Percentiles rank a stretch among this genome's conserved stretches.
phyloP scores from a whole-genome alignment of 345 rosid species.

The Syzygium aromaticum region DNA sequence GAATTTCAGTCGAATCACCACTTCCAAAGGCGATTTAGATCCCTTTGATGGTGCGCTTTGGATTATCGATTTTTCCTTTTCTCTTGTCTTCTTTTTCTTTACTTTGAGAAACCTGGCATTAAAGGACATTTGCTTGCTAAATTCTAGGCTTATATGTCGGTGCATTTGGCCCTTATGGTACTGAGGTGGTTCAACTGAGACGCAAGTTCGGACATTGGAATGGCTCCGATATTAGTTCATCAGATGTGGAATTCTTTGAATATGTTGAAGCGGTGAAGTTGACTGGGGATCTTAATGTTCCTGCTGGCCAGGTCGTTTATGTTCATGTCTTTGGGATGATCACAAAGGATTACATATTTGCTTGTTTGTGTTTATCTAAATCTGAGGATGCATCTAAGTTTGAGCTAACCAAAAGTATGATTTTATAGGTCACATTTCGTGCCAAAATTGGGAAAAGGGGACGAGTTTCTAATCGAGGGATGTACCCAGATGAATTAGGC shows the following conservation, averaged over 20 bases:
- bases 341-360: not conserved
- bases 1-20: slow-evolving; percentile 56
- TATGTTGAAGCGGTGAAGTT: slow-evolving; percentile 96
- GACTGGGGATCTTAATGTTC: slow-evolving; percentile 98
- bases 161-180: slow-evolving; percentile 92
- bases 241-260: slow-evolving; percentile 78
- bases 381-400: not conserved
- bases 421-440: slow-evolving; percentile 82
- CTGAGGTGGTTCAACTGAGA: slow-evolving; percentile 86
- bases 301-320: slow-evolving; percentile 82
- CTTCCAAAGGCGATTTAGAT: slow-evolving; percentile 58
- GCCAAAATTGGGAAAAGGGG: slow-evolving; percentile 82
- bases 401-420: slow-evolving; percentile 8
- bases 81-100: not conserved
- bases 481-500: slow-evolving; percentile 82
- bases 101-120: not conserved
- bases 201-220: slow-evolving; percentile 88
- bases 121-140: slow-evolving; percentile 5
- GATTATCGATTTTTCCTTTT: not conserved
- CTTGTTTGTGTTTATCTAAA: not conserved
- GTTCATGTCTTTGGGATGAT: not conserved
- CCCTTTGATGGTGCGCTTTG: slow-evolving; percentile 61
- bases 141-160: slow-evolving; percentile 82
- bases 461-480: slow-evolving; percentile 48
- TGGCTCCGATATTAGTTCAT: slow-evolving; percentile 35